These are phyloP conservation scores for Diaporthe ampelina DNA, from an alignment of 2,329 filamentous ascomycete species.

Conservation along the genomic window DNA sequence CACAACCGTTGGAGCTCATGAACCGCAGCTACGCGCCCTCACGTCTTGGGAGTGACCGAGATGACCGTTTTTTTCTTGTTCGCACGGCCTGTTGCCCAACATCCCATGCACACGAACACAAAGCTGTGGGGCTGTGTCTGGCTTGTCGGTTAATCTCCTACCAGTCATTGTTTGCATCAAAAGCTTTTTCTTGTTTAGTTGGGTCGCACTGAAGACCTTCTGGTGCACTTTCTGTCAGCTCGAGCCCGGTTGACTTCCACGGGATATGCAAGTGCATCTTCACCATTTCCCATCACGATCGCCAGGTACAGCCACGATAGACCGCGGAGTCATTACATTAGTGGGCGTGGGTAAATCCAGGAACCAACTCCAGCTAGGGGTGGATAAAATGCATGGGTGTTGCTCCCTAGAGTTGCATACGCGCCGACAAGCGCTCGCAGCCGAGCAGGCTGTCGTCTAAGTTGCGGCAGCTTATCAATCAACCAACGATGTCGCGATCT, in stretches of 20 bases:
- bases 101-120: slow-evolving; percentile 9
- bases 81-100: slow-evolving; percentile 7
- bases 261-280: background rate
- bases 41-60: background rate
- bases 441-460: slow-evolving; percentile 4
- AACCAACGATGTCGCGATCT: background rate
- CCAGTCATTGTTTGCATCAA: background rate
- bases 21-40: slow-evolving; percentile 1
- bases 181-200: background rate
- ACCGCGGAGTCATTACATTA: background rate
- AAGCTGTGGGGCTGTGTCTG: slow-evolving; percentile 13
- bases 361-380: slow-evolving; percentile 9
- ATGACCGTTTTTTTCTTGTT: background rate
- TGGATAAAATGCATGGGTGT: slow-evolving; percentile 19
- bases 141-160: slow-evolving; percentile 4
- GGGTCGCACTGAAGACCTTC: background rate
- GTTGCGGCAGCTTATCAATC: slow-evolving; percentile 30
- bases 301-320: background rate
- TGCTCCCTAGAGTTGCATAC: slow-evolving; percentile 28
- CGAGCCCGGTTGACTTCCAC: background rate
- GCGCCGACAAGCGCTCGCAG: slow-evolving; percentile 33
- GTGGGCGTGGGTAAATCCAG: slow-evolving; percentile 4
- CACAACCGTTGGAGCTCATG: background rate
- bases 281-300: background rate
- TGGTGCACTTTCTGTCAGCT: background rate